Conservation (phyloP, 2,329 filamentous ascomycete genomes). For the Beauveria pseudobassiana region DNA sequence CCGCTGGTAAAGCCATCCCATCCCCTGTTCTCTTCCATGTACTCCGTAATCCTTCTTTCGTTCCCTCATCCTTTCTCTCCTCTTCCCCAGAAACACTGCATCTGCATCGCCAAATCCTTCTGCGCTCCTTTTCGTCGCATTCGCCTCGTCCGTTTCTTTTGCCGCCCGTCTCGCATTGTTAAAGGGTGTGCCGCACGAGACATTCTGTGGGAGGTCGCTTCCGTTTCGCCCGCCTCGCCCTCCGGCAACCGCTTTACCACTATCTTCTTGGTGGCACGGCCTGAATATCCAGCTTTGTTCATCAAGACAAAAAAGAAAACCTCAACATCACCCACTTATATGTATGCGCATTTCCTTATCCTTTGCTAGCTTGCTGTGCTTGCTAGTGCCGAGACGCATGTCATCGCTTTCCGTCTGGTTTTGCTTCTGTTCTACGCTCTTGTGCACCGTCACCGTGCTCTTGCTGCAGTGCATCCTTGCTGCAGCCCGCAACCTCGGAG, state of each 20-base stretch:
- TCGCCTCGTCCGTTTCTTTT: constrained; percentile 1
- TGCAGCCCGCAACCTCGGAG: neutral
- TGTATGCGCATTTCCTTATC: neutral
- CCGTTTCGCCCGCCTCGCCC: neutral
- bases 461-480: neutral
- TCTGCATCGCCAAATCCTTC: neutral
- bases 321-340: neutral
- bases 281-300: neutral
- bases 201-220: neutral
- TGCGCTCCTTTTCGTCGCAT: neutral
- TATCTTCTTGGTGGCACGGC: neutral
- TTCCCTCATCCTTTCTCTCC: neutral
- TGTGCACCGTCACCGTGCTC: neutral
- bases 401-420: neutral
- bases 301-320: constrained; percentile 7
- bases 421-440: neutral
- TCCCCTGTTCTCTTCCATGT: no score
- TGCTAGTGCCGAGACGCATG: constrained; percentile 6
- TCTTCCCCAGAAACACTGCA: neutral
- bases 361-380: neutral
- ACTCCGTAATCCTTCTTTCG: neutral
- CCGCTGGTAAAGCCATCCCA: no score
- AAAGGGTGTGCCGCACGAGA: constrained; percentile 1
- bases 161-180: neutral
- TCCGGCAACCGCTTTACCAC: neutral